A percentile compares a stretch with the other conserved stretches of the same genome.
Evolutionary conservation across 176 grass and related monocot species (phyloP).

Genomic region (Carex scoparia): DNA sequence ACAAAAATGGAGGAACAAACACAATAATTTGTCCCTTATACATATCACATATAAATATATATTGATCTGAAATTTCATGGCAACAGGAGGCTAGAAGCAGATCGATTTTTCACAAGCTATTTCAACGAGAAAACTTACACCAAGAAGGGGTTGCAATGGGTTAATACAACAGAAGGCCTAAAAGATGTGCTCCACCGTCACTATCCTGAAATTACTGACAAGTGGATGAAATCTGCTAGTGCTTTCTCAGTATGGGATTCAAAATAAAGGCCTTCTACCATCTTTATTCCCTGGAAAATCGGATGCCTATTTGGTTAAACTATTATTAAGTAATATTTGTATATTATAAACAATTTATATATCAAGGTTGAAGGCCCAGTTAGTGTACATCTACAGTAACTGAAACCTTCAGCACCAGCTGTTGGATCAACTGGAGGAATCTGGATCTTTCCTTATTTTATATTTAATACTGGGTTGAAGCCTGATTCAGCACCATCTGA

Average conservation of each 20-base stretch:
- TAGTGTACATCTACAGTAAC: too few species aligned
- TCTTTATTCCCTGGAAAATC: too few species aligned
- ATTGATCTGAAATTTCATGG: conserved; percentile 5
- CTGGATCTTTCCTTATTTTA: too few species aligned
- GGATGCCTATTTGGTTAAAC: not conserved
- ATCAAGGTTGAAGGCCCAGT: too few species aligned
- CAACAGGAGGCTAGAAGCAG: conserved; percentile 51
- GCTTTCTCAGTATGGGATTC: conserved; percentile 36
- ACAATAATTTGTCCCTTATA: not conserved
- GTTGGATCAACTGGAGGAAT: too few species aligned
- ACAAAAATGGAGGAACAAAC: not conserved
- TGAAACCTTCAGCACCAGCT: too few species aligned
- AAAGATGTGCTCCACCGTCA: conserved; percentile 47
- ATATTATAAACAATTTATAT: not conserved
- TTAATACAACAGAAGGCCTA: conserved; percentile 49
- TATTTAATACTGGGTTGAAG: too few species aligned
- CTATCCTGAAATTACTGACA: conserved; percentile 32
- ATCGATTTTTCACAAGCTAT: conserved; percentile 53
- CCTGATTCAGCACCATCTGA: too few species aligned
- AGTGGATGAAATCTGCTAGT: conserved; percentile 55
- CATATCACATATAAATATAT: not conserved
- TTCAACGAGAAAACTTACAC: conserved; percentile 61
- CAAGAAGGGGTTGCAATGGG: conserved; percentile 47
- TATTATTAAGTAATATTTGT: not conserved
- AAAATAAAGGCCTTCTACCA: not conserved